Base-by-base conservation (phyloP, 305 asterid species). In the Ruellia speciosa region DNA sequence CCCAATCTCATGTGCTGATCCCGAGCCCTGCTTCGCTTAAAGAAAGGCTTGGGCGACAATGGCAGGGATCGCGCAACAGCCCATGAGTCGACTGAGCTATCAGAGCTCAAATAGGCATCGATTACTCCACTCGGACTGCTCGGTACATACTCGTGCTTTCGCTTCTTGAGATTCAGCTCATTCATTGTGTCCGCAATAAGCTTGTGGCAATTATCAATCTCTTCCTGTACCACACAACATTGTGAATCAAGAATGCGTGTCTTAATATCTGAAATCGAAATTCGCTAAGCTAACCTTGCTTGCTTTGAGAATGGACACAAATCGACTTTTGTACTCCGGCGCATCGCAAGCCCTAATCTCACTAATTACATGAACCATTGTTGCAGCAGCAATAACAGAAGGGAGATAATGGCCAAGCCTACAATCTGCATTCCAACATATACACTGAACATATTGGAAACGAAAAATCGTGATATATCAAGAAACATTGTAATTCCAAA, bases 1-100 rank as follows among this genome's bases (percentile, higher is more conserved):
- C 75, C 66, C 75, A 76, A 56, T 67, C 73, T 70, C 82, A 80
- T 73, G 66, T 58, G 80, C 80, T 79, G 86, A 64, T 75, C 87
- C 59, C 57, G 73, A 59, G 79, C 78, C 79, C 77, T 67, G 75
- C 78, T 84, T 70, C 81, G 75, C 88, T 89, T 93, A 46, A 74
- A 71, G 76, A 72, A 47, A 28, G 85, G 88, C 69, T 79, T 85
- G 0, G 92, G 79, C 9, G 87, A 82, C 18, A 85, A 76, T 35
- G 90, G 68, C 52, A 68, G 73, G 0, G 82, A 75, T 45, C 65
- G 43, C 51, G 76, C 71, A 15, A 70, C 66, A 3, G 84, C 82
- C 99, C 97, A 92, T 0, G 94, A 86, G 53, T 92, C 97, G 18
- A 78, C 83, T 0, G 97, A 86, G 80, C 80, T 84, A 17, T 92